Evolutionary conservation across 2,329 filamentous ascomycete genomes (phyloP), one percentile per base, ranked within the genome.

Genomic region (Trichophyton verrucosum): DNA sequence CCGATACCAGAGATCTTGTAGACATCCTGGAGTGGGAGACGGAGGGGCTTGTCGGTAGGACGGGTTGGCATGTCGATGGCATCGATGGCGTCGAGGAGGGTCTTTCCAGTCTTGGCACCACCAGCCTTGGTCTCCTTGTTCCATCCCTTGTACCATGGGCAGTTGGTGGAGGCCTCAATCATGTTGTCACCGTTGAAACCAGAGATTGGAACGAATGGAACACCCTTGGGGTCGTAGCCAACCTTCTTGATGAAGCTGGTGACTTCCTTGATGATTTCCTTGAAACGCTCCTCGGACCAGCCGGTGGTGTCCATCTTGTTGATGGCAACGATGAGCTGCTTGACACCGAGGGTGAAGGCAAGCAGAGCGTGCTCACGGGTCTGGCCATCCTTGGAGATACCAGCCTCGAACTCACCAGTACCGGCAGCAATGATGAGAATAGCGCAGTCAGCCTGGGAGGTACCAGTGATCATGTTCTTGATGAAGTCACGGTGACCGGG

Each of bases 401-500:
- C 94, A 88, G 94, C 94, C 87, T 99, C 94, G 87, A 99, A 99
- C 87, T 99, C 94, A 96, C 94, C 94, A 90, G 91, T 96, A 85
- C 94, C 94, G 76, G 94, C 91, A 74, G 92, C 94, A 82, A 99
- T 99, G 83, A 99, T 97, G 85, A 99, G 91, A 80, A 99, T 90
- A 76, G 94, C 94, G 83, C 94, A 97, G 78, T 99, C 94, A 74
- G 94, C 94, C 88, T 97, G 94, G 80, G 94, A 99, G 77, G 94
- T 97, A 91, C 94, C 94, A 88, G 94, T 97, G 81, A 99, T 99
- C 94, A 99, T 99, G 91, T 97, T 99, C 92, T 99, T 99, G 90
- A 99, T 97, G 86, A 97, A 99, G 78, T 99, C 94, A 94, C 94
- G 92, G 83, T 99, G 94, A 82, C 94, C 94, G 76, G 94, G 94